Conservation (phyloP, 495 filamentous ascomycete species). For the Cercophora samala region DNA sequence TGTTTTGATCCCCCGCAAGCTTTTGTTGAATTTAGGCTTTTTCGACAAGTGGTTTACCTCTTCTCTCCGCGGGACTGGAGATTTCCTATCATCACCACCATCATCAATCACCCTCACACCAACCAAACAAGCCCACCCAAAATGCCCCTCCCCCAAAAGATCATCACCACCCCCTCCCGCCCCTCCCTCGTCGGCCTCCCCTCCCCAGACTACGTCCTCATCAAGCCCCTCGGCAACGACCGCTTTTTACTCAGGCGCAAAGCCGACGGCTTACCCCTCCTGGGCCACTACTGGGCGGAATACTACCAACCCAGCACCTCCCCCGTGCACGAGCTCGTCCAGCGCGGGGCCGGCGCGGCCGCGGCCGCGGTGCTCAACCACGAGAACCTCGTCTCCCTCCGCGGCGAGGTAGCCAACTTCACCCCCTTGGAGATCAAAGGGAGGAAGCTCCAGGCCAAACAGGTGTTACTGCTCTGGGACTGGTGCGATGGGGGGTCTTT, state of each 20-base stretch:
- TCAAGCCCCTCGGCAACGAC: conserved; percentile 14
- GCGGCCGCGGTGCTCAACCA: conserved; percentile 39
- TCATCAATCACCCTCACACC: background rate
- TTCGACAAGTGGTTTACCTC: too few species aligned
- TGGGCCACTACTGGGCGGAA: conserved; percentile 17
- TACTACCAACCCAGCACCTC: background rate
- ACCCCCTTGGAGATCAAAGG: background rate
- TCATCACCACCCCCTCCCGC: background rate
- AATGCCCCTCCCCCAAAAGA: background rate
- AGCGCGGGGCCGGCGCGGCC: conserved; percentile 15
- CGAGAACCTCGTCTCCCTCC: conserved; percentile 40
- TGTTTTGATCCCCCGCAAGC: too few species aligned
- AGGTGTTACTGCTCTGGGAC: conserved; percentile 35
- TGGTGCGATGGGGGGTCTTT: conserved; percentile 41
- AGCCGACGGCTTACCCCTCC: conserved; percentile 24
- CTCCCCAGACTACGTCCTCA: conserved; percentile 14
- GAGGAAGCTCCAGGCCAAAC: conserved; percentile 8
- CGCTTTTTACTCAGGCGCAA: conserved; percentile 27
- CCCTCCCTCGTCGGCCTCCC: background rate
- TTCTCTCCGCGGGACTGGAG: too few species aligned
- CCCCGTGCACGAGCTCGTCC: conserved; percentile 2
- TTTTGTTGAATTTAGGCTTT: too few species aligned
- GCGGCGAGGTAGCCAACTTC: conserved; percentile 22
- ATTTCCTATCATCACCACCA: background rate
- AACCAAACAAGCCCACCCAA: background rate